A percentile compares a stretch with the other conserved stretches of the same genome.
Conservation (phyloP, 768 basidiomycete species). For the Suillus placidus region DNA sequence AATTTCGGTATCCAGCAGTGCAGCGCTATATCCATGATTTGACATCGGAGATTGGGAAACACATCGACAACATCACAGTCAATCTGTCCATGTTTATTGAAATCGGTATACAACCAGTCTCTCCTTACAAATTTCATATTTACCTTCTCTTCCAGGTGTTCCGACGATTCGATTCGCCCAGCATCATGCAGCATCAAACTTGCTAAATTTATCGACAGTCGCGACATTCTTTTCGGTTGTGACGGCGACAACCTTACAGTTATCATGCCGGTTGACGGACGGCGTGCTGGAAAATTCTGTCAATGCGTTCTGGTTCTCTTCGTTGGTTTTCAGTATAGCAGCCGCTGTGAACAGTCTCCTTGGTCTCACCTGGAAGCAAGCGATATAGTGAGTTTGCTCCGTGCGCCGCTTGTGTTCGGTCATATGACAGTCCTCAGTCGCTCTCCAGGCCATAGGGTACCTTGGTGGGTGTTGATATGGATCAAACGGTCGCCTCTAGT, state of each 20-base stretch:
- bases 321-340: conserved; percentile 57
- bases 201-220: conserved; percentile 54
- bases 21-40: conserved; percentile 58
- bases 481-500: conserved; percentile 84
- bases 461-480: conserved; percentile 73
- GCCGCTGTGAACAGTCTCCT: conserved; percentile 56
- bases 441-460: conserved; percentile 56
- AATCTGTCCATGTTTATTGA: conserved; percentile 55
- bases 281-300: conserved; percentile 43
- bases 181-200: conserved; percentile 50
- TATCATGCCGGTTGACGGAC: conserved; percentile 40
- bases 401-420: conserved; percentile 12
- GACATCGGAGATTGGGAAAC: conserved; percentile 52
- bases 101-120: conserved; percentile 39
- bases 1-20: conserved; percentile 55
- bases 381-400: conserved; percentile 50
- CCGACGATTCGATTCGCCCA: conserved; percentile 59
- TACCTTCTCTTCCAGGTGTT: conserved; percentile 40
- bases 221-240: conserved; percentile 59
- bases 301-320: conserved; percentile 58
- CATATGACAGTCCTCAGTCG: conserved; percentile 40
- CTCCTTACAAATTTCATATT: background rate
- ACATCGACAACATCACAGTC: conserved; percentile 52
- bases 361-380: conserved; percentile 58
- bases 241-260: conserved; percentile 53